These are phyloP conservation scores for Stylosanthes scabra DNA, from an alignment of 331 rosid species.

Conservation along the genomic window DNA sequence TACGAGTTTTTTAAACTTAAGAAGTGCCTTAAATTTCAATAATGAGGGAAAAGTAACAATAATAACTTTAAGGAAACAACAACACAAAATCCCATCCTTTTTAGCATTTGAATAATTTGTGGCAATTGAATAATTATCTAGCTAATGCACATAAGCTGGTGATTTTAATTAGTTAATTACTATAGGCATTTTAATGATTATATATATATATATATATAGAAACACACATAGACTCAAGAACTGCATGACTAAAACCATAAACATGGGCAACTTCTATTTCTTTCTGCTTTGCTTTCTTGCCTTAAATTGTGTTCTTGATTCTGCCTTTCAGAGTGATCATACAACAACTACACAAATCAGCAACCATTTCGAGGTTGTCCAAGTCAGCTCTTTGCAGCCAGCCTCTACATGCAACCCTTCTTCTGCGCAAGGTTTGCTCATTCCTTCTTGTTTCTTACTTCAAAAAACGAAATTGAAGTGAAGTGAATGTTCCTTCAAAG, in stretches of 20 bases:
- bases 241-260: neutral
- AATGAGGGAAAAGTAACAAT: too few species aligned
- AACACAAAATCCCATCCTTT: too few species aligned
- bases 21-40: too few species aligned
- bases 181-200: too few species aligned
- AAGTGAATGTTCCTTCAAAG: neutral
- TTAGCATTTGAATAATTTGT: too few species aligned
- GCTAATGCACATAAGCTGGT: too few species aligned
- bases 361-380: neutral
- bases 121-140: too few species aligned
- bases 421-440: neutral
- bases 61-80: too few species aligned
- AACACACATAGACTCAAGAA: too few species aligned
- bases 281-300: neutral
- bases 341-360: neutral
- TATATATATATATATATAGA: too few species aligned
- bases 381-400: neutral
- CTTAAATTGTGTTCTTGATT: neutral
- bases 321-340: neutral
- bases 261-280: neutral
- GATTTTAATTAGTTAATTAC: too few species aligned
- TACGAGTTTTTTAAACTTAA: too few species aligned
- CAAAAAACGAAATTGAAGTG: neutral
- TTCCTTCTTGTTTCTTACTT: neutral
- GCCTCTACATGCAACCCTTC: slow-evolving; percentile 5